Evolutionary conservation across 192 early-diverging fungal genomes (phyloP).

Genomic region (Geranomyces michiganensis): DNA sequence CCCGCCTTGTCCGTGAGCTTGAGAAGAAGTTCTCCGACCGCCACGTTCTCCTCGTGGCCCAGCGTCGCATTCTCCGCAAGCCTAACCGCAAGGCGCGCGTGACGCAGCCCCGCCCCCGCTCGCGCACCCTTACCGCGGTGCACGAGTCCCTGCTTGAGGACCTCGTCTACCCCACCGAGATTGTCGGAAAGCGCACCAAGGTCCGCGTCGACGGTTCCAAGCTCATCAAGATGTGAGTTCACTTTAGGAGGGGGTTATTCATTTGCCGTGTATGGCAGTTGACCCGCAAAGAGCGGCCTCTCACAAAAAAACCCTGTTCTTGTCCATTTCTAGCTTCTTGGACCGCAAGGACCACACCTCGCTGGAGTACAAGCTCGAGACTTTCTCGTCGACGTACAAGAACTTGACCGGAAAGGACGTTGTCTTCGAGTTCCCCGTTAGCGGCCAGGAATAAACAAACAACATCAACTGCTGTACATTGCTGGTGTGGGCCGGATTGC

Average conservation of each 20-base stretch:
- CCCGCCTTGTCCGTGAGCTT: slow-evolving; percentile 95
- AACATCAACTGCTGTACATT: too few relatives aligned
- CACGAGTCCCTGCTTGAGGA: slow-evolving; percentile 98
- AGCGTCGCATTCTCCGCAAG: slow-evolving; percentile 95
- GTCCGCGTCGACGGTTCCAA: slow-evolving; percentile 93
- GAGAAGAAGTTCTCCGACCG: slow-evolving; percentile 99
- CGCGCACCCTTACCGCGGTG: slow-evolving; percentile 93
- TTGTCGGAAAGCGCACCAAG: slow-evolving; percentile 97
- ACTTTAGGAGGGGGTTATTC: neutral
- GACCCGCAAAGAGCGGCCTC: neutral
- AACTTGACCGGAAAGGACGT: slow-evolving; percentile 98
- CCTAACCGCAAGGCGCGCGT: slow-evolving; percentile 87
- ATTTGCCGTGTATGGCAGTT: neutral
- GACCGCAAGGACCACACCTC: slow-evolving; percentile 98
- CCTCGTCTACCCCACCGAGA: slow-evolving; percentile 98
- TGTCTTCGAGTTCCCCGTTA: slow-evolving; percentile 89
- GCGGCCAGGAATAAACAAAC: slow-evolving; percentile 51
- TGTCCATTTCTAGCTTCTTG: slow-evolving; percentile 76
- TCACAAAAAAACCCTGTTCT: neutral
- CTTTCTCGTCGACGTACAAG: slow-evolving; percentile 94
- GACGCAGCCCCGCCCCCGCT: slow-evolving; percentile 92
- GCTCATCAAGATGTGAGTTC: slow-evolving; percentile 87
- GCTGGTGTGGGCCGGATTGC: too few relatives aligned
- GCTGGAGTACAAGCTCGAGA: slow-evolving; percentile 98
- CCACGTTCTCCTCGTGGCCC: slow-evolving; percentile 92